Percentiles rank a stretch among this genome's conserved stretches.
Evolutionary conservation across 2,329 filamentous ascomycete genomes (phyloP).

Genomic region (Diaporthe sp.): DNA sequence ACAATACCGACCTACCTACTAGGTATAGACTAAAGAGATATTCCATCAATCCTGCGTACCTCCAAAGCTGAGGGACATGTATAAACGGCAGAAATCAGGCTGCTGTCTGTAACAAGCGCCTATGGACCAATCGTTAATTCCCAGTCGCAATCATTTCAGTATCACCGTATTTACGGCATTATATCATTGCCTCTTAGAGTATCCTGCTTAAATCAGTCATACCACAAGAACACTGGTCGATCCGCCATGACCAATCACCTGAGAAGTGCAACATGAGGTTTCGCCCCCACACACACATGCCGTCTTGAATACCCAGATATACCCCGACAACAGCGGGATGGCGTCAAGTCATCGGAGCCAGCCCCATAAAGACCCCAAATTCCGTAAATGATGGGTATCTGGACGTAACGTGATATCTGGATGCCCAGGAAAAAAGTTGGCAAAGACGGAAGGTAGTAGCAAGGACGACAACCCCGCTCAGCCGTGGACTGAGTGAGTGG

Average conservation of each 20-base stretch:
- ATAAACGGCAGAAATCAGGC: no score
- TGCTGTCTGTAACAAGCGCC: background rate
- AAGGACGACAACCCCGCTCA: constrained; percentile 10
- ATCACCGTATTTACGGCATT: background rate
- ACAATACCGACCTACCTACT: no score
- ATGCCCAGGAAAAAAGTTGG: constrained; percentile 11
- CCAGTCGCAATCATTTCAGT: background rate
- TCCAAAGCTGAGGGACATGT: no score
- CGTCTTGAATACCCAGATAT: background rate
- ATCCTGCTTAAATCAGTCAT: background rate
- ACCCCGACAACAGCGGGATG: background rate
- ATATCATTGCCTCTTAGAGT: background rate
- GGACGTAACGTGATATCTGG: constrained; percentile 26
- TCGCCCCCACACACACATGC: background rate
- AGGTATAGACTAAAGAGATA: background rate
- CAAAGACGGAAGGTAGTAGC: constrained; percentile 29
- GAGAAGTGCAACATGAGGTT: background rate
- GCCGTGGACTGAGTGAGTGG: background rate
- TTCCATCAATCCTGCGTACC: background rate
- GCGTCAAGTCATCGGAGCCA: background rate
- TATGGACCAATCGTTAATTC: background rate
- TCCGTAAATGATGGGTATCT: background rate
- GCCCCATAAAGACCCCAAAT: constrained; percentile 16
- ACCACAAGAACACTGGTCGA: background rate
- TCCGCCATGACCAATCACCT: background rate